These are phyloP conservation scores for Pseudisothecium myosuroides DNA, from an alignment of 225 moss, liverwort and hornwort species.

Conservation along the genomic window DNA sequence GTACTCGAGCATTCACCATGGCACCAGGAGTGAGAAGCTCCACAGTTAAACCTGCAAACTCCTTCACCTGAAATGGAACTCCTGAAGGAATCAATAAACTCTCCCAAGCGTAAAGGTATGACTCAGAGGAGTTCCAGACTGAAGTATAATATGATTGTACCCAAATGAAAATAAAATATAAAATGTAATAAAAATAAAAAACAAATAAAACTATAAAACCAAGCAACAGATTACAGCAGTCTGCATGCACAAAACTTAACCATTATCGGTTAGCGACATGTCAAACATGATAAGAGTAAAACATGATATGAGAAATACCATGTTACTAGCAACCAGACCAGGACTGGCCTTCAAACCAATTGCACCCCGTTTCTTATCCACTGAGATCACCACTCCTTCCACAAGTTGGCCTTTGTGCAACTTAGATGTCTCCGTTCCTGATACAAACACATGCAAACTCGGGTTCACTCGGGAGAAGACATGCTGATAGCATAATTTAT, in stretches of 20 bases:
- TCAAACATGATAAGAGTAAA: background rate
- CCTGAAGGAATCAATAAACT: background rate
- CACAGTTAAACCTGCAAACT: constrained; percentile 69
- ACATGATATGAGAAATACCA: constrained; percentile 27
- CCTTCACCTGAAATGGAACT: constrained; percentile 50
- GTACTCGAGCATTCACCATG: constrained; percentile 80
- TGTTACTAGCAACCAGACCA: constrained; percentile 37
- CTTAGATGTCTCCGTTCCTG: constrained; percentile 44
- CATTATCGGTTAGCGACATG: background rate
- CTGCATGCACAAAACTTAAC: background rate
- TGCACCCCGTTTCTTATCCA: constrained; percentile 76
- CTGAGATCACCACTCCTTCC: constrained; percentile 65
- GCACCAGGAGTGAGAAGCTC: constrained; percentile 78
- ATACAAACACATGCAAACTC: background rate
- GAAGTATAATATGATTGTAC: background rate
- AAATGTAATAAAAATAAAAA: background rate
- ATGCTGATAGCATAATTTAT: background rate
- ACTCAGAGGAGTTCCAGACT: background rate
- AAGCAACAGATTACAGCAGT: background rate
- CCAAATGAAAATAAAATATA: background rate
- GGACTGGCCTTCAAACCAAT: constrained; percentile 66
- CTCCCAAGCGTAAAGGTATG: background rate
- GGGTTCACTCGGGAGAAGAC: background rate
- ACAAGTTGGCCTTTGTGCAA: constrained; percentile 73
- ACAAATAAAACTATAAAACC: background rate